A percentile compares a stretch with the other conserved stretches of the same genome.
Conservation (phyloP, 495 filamentous ascomycete species). For the Aspergillus cristatus region DNA sequence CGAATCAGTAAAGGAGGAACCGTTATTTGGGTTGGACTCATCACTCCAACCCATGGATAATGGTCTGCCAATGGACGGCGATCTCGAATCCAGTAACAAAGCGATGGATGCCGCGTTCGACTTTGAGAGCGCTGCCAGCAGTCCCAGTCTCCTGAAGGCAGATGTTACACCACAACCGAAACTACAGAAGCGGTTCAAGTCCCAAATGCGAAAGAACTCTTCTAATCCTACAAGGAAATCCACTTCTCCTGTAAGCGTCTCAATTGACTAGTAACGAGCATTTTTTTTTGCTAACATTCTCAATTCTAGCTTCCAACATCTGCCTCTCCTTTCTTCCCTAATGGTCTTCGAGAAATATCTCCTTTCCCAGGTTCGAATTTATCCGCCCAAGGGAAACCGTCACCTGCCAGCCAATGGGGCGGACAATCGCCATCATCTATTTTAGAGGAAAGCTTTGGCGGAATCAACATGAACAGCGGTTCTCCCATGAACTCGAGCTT, state of each 20-base stretch:
- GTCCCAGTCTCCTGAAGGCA: conserved; percentile 45
- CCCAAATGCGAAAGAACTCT: conserved; percentile 19
- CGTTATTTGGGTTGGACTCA: conserved; percentile 30
- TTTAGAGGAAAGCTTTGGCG: conserved; percentile 36
- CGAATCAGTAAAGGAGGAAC: conserved; percentile 30
- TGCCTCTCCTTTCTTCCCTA: conserved; percentile 23
- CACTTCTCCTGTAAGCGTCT: conserved; percentile 29
- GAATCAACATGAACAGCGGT: conserved; percentile 33
- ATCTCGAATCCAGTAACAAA: conserved; percentile 48
- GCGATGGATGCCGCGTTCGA: conserved; percentile 59
- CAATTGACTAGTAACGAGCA: no score
- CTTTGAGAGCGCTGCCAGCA: conserved; percentile 61
- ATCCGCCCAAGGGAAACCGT: conserved; percentile 31
- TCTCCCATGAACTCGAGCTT: conserved; percentile 28
- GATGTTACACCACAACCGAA: conserved; percentile 20
- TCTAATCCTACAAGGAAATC: conserved; percentile 13
- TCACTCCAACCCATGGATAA: conserved; percentile 25
- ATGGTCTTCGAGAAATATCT: conserved; percentile 40
- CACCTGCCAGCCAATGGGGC: conserved; percentile 39
- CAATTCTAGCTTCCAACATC: conserved; percentile 14
- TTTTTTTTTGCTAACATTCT: conserved; percentile 2
- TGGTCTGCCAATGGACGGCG: conserved; percentile 26
- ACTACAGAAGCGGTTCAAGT: conserved; percentile 14
- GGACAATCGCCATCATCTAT: conserved; percentile 45
- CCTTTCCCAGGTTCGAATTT: conserved; percentile 31